Evolutionary conservation across 2,329 filamentous ascomycete genomes (phyloP), one percentile per base, ranked within the genome.

Genomic region (Verticillium nubilum): DNA sequence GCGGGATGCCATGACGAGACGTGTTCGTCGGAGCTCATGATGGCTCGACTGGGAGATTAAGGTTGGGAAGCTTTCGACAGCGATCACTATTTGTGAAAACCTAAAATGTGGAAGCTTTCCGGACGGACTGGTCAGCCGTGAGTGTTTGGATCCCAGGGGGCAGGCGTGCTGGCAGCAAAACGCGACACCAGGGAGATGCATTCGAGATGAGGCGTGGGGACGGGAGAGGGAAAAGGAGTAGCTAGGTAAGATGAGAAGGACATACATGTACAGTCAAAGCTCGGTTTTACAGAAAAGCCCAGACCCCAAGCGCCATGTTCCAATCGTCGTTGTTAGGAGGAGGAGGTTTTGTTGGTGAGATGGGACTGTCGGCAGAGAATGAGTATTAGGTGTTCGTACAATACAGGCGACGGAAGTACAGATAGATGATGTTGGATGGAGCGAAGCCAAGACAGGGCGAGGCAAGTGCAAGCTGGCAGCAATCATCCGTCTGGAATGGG

Each of bases 1-100:
- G 75, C 74, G 64, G 75, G 73, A 64, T 77, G 73, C 75, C 75
- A 76, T 67, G 73, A 71, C 58, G 74, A 67, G 61, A 68, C 70
- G 57, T 69, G 65, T 59, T 66, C 63, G 67, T 73, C 74, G 63
- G 68, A 67, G 64, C 72, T 72, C 76, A 78, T 78, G 60, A 60
- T 68, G 59, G 65, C 63, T 47, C 42, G 42, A 47, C 42, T 23
- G 13, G 42, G n/a, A 10, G n/a, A 47, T 47, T 25, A 47, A 47
- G 42, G 42, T 47, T 5, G 42, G 42, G n/a, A 47, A 47, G 19
- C 37, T 47, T 47, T 47, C 6, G n/a, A 9, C 37, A 23, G 37
- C n/a, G 12, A 47, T 10, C n/a, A 23, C 17, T 47, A 10, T 19
- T 47, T 23, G 37, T 19, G n/a, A 9, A 25, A 12, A 7, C n/a